Evolutionary conservation across 805 yeast genomes (phyloP), one percentile per base, ranked within the genome.

Genomic region (Cyberlindnera xylosilytica): DNA sequence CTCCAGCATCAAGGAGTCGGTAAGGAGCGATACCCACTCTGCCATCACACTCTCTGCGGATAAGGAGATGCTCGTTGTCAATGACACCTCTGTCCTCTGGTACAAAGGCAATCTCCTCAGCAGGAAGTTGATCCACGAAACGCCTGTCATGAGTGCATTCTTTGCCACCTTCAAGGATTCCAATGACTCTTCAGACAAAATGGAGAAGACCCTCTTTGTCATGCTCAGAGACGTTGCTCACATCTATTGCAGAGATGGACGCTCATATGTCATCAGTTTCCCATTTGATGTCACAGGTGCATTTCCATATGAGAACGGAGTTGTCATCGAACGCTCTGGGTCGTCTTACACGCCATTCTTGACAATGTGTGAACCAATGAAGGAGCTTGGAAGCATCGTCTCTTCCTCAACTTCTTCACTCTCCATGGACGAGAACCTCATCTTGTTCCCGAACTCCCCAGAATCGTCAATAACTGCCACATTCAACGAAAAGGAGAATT

Each of bases 281-380:
- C 95, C 97, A 0, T 86, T 88, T 49, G 65, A 66, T 6, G 72
- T 86, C 20, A 70, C 66, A 28, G 68, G 68, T 20, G 90, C 83
- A 2, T 73, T 83, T 46, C 73, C 83, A 10, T 83, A 79, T 53
- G 79, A 78, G 19, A 71, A 76, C 31, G 97, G 97, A 0, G 56
- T 87, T 4, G 63, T 89, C 0, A 53, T 86, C 18, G 86, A 84
- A 53, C 66, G 79, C 29, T 22, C 45, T 35, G 32, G 38, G 19
- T 26, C 36, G 6, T 15, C 32, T 11, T 37, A 45, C 13, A 26
- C 46, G 2, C 49, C 45, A 9, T 83, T 86, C 51, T 68, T 87
- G 40, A 79, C 95, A 0, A 58, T 88, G 45, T 71, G 80, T 1
- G 95, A 87, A 57, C 91, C 96, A 1, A 64, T 83, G 46, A 76